These are phyloP conservation scores for Plectranthus barbatus DNA, from an alignment of 257 asterid species.

Conservation along the genomic window DNA sequence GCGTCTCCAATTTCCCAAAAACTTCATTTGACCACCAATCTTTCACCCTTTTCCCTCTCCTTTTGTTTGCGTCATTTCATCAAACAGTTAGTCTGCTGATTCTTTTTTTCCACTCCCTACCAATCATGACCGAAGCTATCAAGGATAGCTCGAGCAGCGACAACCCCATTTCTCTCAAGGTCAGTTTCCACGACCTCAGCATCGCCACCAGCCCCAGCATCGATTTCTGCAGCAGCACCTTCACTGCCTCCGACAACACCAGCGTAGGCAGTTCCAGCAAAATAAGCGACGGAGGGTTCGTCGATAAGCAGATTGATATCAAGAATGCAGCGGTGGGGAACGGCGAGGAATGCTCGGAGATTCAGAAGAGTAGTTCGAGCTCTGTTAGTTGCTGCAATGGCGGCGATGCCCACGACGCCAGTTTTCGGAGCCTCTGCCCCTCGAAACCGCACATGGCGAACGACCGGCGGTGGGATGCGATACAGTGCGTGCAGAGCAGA, in stretches of 20 bases:
- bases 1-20: slow-evolving; percentile 38
- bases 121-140: slow-evolving; percentile 38
- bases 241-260: slow-evolving; percentile 37
- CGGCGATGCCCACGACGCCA: slow-evolving; percentile 37
- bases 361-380: slow-evolving; percentile 28
- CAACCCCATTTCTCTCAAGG: slow-evolving; percentile 28
- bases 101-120: neutral
- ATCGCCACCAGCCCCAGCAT: slow-evolving; percentile 36
- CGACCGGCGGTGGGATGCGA: slow-evolving; percentile 74
- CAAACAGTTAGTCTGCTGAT: slow-evolving; percentile 18
- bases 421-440: slow-evolving; percentile 41
- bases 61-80: slow-evolving; percentile 31
- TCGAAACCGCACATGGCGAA: slow-evolving; percentile 86
- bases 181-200: slow-evolving; percentile 43
- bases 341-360: slow-evolving; percentile 11
- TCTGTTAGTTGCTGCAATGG: slow-evolving; percentile 23
- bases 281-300: slow-evolving; percentile 26
- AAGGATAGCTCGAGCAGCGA: slow-evolving; percentile 8
- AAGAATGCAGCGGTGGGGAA: slow-evolving; percentile 9
- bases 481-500: slow-evolving; percentile 35
- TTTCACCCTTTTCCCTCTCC: slow-evolving; percentile 23
- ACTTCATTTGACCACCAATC: slow-evolving; percentile 48
- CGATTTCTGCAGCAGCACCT: slow-evolving; percentile 36
- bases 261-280: slow-evolving; percentile 22
- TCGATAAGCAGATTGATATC: slow-evolving; percentile 28